phyloP scores from a whole-genome alignment of 2,329 filamentous ascomycete species.

The Stromatinia cepivora region DNA sequence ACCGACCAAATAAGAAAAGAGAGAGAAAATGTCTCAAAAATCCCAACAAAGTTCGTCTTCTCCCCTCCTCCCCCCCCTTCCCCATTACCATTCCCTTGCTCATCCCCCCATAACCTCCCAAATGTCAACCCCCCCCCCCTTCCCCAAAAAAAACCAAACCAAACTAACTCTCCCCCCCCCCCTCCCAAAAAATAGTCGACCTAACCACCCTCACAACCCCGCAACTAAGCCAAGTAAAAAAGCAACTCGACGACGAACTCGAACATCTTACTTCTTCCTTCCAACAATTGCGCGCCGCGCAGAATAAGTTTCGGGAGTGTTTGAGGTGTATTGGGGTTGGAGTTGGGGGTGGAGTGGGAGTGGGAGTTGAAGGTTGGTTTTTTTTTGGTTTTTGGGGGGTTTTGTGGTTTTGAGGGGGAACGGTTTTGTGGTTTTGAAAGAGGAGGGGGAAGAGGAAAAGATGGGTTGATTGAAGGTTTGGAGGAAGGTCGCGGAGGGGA shows the following conservation, averaged over 20 bases:
- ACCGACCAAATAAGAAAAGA: too few species aligned
- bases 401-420: not conserved
- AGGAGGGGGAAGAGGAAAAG: not conserved
- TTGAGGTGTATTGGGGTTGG: constrained; percentile 71
- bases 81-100: not conserved
- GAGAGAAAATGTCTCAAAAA: not conserved
- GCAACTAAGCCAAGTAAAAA: constrained; percentile 89
- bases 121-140: too few species aligned
- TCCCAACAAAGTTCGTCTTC: not conserved
- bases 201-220: constrained; percentile 77
- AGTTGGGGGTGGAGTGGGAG: constrained; percentile 46
- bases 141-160: not conserved
- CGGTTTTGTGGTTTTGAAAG: not conserved
- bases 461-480: too few species aligned
- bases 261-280: constrained; percentile 92
- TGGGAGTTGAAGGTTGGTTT: constrained; percentile 42
- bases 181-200: constrained; percentile 58
- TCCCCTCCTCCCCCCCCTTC: not conserved
- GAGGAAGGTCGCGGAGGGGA: too few species aligned
- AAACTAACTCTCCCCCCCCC: not conserved
- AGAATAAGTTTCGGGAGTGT: constrained; percentile 90
- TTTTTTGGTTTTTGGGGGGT: not conserved
- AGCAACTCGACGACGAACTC: constrained; percentile 93
- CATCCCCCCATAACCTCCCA: not conserved
- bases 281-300: constrained; percentile 83